A percentile compares a stretch with the other conserved stretches of the same genome.
These are phyloP conservation scores for Fusarium chlamydosporum DNA, from an alignment of 2,329 filamentous ascomycete genomes.

Conservation along the genomic window DNA sequence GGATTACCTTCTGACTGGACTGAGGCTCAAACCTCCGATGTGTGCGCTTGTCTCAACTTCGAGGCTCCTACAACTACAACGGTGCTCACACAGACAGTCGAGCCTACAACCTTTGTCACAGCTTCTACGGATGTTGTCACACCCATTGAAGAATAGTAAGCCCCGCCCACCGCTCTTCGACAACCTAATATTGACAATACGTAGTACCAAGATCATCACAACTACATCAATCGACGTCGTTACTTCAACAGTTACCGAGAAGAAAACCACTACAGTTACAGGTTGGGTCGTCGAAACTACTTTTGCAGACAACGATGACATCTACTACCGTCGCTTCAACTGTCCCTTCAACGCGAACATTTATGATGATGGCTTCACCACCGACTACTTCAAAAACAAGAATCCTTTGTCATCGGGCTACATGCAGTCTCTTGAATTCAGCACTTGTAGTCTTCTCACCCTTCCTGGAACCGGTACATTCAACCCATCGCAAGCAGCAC, in stretches of 20 bases:
- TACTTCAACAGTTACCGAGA: not conserved
- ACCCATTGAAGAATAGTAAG: not conserved
- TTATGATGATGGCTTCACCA: not conserved
- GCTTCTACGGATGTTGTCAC: conserved; percentile 1
- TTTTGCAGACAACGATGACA: not conserved
- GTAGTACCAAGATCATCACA: not conserved
- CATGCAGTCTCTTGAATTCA: not conserved
- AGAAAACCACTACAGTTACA: not conserved
- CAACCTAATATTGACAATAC: not conserved
- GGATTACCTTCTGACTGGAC: not conserved
- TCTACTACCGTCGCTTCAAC: not conserved
- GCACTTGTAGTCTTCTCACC: not conserved
- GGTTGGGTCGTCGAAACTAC: conserved; percentile 1
- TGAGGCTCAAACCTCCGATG: not conserved
- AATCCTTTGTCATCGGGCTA: not conserved
- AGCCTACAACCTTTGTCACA: not conserved
- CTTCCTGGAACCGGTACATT: not conserved
- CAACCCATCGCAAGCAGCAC: not conserved
- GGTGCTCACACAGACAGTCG: not conserved
- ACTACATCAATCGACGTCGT: not conserved
- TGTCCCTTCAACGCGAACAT: not conserved
- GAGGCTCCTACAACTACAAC: not conserved
- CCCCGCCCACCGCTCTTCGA: rapidly evolving
- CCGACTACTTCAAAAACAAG: not conserved
- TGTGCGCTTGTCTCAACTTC: not conserved